phyloP scores from a whole-genome alignment of 2,329 filamentous ascomycete genomes.

The Mariannaea elegans region DNA sequence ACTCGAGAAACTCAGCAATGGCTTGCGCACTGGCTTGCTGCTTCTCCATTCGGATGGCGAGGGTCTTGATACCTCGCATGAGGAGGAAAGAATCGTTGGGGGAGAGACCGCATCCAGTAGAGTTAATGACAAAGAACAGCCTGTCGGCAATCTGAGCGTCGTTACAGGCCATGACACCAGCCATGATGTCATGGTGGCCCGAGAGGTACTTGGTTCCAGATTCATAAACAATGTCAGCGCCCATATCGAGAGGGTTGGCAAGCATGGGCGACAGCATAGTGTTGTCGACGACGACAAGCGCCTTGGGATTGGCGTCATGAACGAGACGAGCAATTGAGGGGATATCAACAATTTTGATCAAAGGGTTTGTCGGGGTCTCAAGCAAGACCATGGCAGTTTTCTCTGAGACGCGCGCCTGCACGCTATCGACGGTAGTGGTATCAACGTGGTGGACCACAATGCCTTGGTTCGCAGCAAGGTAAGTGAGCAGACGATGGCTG shows the following conservation, averaged over 20 bases:
- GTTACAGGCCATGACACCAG: conserved; percentile 93
- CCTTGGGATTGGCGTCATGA: conserved; percentile 80
- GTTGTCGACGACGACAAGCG: conserved; percentile 94
- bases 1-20: conserved; percentile 92
- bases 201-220: conserved; percentile 98
- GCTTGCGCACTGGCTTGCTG: conserved; percentile 91
- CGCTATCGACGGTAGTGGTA: conserved; percentile 80
- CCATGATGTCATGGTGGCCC: conserved; percentile 99
- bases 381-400: conserved; percentile 97
- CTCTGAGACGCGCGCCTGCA: conserved; percentile 72
- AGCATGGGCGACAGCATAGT: conserved; percentile 98
- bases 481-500: conserved; percentile 92
- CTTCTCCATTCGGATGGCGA: conserved; percentile 98
- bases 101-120: conserved; percentile 90
- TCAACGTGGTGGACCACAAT: conserved; percentile 97
- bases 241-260: conserved; percentile 90
- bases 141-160: conserved; percentile 82
- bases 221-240: conserved; percentile 96
- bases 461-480: conserved; percentile 85
- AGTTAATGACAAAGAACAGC: conserved; percentile 97
- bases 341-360: conserved; percentile 98
- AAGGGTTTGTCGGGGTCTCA: conserved; percentile 95
- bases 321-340: conserved; percentile 77
- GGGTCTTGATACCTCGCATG: conserved; percentile 93
- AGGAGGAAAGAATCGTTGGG: conserved; percentile 97